Conservation (phyloP, 495 filamentous ascomycete species). For the Podospora anserina region DNA sequence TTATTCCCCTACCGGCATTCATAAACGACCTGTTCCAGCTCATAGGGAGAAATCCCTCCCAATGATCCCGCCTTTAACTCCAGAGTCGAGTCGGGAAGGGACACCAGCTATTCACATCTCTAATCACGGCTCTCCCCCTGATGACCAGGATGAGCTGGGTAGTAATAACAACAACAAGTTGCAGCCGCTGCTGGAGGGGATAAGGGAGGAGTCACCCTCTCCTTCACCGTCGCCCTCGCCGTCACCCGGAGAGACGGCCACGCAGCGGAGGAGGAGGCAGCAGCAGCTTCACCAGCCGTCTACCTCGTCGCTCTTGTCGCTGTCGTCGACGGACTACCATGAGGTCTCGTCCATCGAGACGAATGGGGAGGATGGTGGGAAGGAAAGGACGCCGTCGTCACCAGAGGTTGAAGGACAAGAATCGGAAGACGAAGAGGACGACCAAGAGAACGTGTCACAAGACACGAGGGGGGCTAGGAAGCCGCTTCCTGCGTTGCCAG, state of each 20-base stretch:
- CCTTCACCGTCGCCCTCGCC: not conserved
- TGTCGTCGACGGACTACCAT: not conserved
- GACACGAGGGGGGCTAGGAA: constrained; percentile 35
- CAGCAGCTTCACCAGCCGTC: not conserved
- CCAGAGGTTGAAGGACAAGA: constrained; percentile 7
- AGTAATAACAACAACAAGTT: not conserved
- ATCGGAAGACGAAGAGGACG: not conserved
- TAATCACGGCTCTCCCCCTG: constrained; percentile 16
- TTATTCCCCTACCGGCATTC: constrained; percentile 7
- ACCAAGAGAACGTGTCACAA: not conserved
- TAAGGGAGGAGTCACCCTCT: not conserved
- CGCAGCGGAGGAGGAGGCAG: not conserved
- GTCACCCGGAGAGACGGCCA: not conserved
- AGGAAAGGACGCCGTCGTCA: not conserved
- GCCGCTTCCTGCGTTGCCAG: constrained; percentile 51
- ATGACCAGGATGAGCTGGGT: constrained; percentile 7
- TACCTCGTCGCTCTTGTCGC: not conserved
- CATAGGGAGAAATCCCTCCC: constrained; percentile 31
- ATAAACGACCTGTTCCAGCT: not conserved
- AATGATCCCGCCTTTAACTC: constrained; percentile 43
- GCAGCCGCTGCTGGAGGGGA: not conserved
- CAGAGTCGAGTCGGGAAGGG: constrained; percentile 32
- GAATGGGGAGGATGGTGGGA: not conserved
- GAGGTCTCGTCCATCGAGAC: not conserved
- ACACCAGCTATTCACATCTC: constrained; percentile 21